phyloP scores from a whole-genome alignment of 345 rosid species.

The Pistacia vera region DNA sequence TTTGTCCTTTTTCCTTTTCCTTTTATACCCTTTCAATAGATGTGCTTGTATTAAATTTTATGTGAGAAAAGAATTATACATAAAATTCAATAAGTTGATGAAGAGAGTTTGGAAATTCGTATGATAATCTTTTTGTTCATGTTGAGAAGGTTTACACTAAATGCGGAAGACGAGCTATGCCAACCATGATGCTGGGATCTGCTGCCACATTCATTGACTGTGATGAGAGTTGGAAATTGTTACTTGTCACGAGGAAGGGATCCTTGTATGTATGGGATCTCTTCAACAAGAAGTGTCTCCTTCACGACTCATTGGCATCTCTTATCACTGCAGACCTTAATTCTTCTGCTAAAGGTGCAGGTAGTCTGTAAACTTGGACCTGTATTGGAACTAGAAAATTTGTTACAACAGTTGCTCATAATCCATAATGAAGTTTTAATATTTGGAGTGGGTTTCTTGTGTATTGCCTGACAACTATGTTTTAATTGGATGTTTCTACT shows the following conservation, averaged over 20 bases:
- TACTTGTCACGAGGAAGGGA: conserved; percentile 88
- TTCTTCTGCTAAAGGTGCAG: conserved; percentile 57
- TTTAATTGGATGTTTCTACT: conserved; percentile 3
- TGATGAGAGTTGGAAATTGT: conserved; percentile 89
- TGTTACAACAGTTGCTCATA: neutral
- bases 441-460: neutral
- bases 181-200: conserved; percentile 95
- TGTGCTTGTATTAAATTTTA: conserved; percentile 4
- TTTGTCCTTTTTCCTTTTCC: neutral
- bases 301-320: conserved; percentile 81
- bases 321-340: conserved; percentile 56
- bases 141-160: conserved; percentile 78
- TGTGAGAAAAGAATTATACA: neutral
- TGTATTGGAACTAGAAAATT: conserved; percentile 8
- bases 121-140: conserved; percentile 7
- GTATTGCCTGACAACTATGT: conserved; percentile 7
- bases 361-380: conserved; percentile 9
- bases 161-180: conserved; percentile 96
- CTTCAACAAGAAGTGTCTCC: conserved; percentile 68
- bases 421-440: neutral
- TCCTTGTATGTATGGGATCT: conserved; percentile 88
- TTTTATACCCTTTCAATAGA: neutral
- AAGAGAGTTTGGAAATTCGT: neutral
- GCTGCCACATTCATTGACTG: conserved; percentile 93
- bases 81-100: neutral